Base-by-base conservation (phyloP, 257 asterid genomes). In the Echites panduratus region DNA sequence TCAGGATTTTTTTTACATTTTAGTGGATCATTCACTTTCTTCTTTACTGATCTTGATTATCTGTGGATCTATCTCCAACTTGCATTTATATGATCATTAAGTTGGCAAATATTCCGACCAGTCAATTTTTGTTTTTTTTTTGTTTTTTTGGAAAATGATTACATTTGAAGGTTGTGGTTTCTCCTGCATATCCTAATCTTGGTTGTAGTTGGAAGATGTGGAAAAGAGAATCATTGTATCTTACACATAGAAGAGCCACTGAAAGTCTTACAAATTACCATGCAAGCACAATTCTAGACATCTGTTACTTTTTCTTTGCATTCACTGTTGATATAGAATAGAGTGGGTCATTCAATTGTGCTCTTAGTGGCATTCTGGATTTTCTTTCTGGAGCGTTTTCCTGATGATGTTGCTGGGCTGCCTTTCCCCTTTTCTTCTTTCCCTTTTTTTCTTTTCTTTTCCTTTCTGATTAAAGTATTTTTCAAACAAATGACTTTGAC, bases 401-500 rank as follows among this genome's bases (percentile, higher is more conserved):
- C 9, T 32, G 9, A 32, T n/a, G 50, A 38, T 56, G 45, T 52
- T 11, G 49, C 14, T 64, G 64, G 43, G 32, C 64, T 20, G 27
- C 20, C 3, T 19, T 26, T 1, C 12, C 38, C 17, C 26, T 4
- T 10, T 52, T 19, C 19, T 8, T n/a, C n/a, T n/a, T n/a, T n/a
- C n/a, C n/a, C n/a, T n/a, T n/a, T 2, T 62, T 63, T 22, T 29
- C 22, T 59, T 56, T 64, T 2, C 11, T 50, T 52, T 11, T 6
- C 48, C 61, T 69, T 52, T 47, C 24, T 10, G 17, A 17, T 12
- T 69, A 61, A 20, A 16, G 65, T n/a, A 38, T 3, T 27, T 68
- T 57, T 22, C 38, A 45, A 32, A 1, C 8, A 48, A 49, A n/a
- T 66, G 43, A 78, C 63, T 75, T 69, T 49, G 57, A 49, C 63